Conservation (phyloP, 2,329 filamentous ascomycete species). For the Fusarium sp. region DNA sequence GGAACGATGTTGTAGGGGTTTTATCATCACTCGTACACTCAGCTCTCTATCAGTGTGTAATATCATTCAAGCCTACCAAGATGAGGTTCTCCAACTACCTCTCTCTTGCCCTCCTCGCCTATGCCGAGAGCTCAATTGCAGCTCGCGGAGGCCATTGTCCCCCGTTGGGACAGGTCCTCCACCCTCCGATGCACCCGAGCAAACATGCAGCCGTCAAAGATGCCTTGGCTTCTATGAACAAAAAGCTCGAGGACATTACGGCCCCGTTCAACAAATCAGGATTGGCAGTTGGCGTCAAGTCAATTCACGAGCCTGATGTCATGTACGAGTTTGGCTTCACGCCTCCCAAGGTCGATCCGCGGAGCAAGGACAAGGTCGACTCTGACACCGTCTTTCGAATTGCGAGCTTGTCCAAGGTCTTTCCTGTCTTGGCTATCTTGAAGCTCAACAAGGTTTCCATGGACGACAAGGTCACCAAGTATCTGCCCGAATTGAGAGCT, state of each 20-base stretch:
- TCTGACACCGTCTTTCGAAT: constrained; percentile 26
- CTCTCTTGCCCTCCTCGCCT: not conserved
- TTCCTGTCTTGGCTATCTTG: constrained; percentile 17
- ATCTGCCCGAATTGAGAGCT: constrained; percentile 19
- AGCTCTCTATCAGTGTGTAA: not conserved
- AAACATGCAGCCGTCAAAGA: constrained; percentile 4
- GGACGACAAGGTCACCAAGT: constrained; percentile 23
- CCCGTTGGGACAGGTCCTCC: constrained; percentile 10
- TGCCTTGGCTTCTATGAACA: constrained; percentile 2
- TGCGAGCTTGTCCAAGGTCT: constrained; percentile 25
- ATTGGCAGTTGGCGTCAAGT: constrained; percentile 19
- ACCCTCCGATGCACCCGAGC: constrained; percentile 1
- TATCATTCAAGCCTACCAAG: not conserved
- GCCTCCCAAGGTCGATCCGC: constrained; percentile 16
- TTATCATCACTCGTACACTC: not conserved
- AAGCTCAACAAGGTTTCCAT: constrained; percentile 7
- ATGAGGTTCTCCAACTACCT: not conserved
- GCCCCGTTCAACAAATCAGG: not conserved
- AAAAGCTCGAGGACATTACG: not conserved
- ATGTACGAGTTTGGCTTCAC: constrained; percentile 27
- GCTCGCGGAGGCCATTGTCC: constrained; percentile 30
- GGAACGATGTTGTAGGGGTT: not conserved
- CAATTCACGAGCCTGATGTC: constrained; percentile 15
- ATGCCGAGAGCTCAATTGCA: constrained; percentile 7
- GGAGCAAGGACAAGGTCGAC: constrained; percentile 13